Percentiles rank a stretch among this genome's conserved stretches.
Evolutionary conservation across 1,284 basidiomycete species (phyloP).

Genomic region (Pseudozyma tsukubaensis): DNA sequence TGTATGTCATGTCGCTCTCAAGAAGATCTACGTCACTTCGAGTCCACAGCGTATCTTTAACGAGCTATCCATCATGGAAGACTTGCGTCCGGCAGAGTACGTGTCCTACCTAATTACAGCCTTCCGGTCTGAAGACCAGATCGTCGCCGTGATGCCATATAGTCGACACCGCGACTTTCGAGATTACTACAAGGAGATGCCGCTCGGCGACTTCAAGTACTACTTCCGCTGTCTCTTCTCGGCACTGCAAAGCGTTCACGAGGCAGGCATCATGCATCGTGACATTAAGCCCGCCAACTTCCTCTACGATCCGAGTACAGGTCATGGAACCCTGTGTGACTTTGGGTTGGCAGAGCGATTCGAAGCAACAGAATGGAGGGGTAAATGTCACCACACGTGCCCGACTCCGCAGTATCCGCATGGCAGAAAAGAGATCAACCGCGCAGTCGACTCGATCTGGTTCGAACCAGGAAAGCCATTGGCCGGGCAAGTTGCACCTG

Average conservation of each 20-base stretch:
- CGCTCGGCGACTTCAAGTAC: constrained; percentile 80
- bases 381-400: constrained; percentile 66
- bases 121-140: constrained; percentile 89
- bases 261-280: constrained; percentile 90
- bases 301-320: constrained; percentile 86
- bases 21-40: constrained; percentile 96
- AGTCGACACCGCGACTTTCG: constrained; percentile 92
- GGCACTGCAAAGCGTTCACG: constrained; percentile 87
- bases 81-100: constrained; percentile 70
- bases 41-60: constrained; percentile 92
- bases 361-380: constrained; percentile 62
- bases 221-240: constrained; percentile 94
- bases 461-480: constrained; percentile 61
- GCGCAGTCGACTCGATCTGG: constrained; percentile 52
- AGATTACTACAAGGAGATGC: constrained; percentile 80
- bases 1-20: constrained; percentile 85
- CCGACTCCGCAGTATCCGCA: constrained; percentile 58
- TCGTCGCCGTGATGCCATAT: constrained; percentile 94
- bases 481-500: constrained; percentile 21
- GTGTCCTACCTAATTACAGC: constrained; percentile 86
- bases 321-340: constrained; percentile 89
- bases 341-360: constrained; percentile 78
- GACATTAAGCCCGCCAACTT: constrained; percentile 99
- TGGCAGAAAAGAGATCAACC: constrained; percentile 60
- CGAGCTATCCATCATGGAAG: constrained; percentile 92